Evolutionary conservation across 495 filamentous ascomycete genomes (phyloP), one percentile per base, ranked within the genome.

Genomic region (Lindgomyces ingoldianus): DNA sequence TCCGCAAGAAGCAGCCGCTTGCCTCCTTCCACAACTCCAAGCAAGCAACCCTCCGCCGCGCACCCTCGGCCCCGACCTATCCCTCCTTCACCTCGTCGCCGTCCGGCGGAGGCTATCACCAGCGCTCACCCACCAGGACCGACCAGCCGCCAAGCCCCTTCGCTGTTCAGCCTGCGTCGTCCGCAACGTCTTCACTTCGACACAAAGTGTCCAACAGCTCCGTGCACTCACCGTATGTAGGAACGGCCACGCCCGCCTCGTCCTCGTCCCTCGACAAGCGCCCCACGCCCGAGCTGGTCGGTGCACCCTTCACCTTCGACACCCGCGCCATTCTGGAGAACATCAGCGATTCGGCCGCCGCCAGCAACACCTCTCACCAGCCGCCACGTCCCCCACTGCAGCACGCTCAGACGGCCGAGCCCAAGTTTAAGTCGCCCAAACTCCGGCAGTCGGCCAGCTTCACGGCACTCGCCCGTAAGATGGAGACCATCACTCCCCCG

Each of bases 391-490:
- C 59, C 6, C 58, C 42, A 18, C 53, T 46, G 19, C 56, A 54
- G 48, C 64, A 62, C 58, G 33, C 69, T 12, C 44, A 63, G 49
- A 62, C 70, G 1, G 25, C 50, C 64, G 11, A 18, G 1, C n/a
- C 57, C 12, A 44, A 52, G 12, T 42, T 30, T 47, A 66, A 60
- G 39, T 62, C 71, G 29, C 79, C 85, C 68, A 79, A 82, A 68
- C 81, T 96, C 57, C 85, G 90, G 72, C 90, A 92, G 70, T 93
- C 92, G 4, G 84, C 84, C 54, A 95, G 89, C 76, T 93, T 92
- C 76, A 86, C 89, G 24, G 81, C 83, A 16, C 56, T 72, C 54
- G 80, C 81, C 50, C 84, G 50, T 81, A 84, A 76, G 84, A 91
- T 79, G 78, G 77, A 79, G 27, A 72, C 71, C 55, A 70, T 81